phyloP scores from a whole-genome alignment of 805 yeast species.

The Scheffersomyces stipitis region DNA sequence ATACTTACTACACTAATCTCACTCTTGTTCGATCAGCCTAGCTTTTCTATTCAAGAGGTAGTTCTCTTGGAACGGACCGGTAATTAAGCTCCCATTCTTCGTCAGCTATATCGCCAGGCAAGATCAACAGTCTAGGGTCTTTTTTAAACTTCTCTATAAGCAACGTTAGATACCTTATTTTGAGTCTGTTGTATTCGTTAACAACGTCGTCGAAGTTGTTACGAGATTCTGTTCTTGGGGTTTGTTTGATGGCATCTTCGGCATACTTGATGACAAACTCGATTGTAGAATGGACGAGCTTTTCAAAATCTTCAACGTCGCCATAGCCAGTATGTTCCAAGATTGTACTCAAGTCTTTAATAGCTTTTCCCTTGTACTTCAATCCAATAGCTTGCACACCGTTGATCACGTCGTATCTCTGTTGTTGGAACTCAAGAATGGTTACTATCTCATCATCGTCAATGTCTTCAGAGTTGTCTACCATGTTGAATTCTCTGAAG shows the following conservation, averaged over 20 bases:
- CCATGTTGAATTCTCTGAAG: constrained; percentile 13
- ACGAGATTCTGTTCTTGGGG: background rate
- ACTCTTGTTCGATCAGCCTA: too few species aligned
- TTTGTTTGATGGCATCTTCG: background rate
- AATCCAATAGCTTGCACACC: constrained; percentile 25
- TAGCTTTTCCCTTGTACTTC: constrained; percentile 3
- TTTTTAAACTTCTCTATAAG: constrained; percentile 8
- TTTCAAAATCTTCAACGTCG: constrained; percentile 2
- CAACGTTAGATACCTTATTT: constrained; percentile 3
- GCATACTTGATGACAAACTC: constrained; percentile 3
- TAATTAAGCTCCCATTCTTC: constrained; percentile 15
- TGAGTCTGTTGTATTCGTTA: background rate
- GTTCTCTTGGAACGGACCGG: background rate
- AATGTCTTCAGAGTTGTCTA: constrained; percentile 21
- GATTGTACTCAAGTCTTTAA: background rate
- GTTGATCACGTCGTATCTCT: constrained; percentile 22
- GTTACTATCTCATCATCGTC: constrained; percentile 25
- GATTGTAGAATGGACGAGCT: constrained; percentile 1
- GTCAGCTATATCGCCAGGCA: constrained; percentile 13
- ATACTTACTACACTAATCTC: too few species aligned
- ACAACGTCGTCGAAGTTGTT: constrained; percentile 3
- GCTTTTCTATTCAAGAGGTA: background rate
- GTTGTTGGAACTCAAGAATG: constrained; percentile 24
- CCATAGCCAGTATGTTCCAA: background rate
- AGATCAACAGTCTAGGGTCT: constrained; percentile 4